Evolutionary conservation across 106 monocot species (phyloP).

Genomic region (Acanthochlamys bracteata): DNA sequence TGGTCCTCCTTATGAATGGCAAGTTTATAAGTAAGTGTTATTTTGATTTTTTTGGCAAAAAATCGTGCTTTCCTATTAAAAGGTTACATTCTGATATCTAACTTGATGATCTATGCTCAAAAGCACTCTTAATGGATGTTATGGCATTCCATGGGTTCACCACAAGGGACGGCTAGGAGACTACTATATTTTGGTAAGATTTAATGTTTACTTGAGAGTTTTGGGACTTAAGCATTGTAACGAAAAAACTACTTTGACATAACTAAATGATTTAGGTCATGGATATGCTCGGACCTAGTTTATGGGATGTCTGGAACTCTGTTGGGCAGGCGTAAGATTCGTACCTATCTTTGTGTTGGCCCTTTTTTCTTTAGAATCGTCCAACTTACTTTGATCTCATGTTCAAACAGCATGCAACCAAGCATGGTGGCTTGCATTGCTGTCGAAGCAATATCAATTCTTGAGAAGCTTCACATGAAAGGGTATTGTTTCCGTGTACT

Average conservation of each 20-base stretch:
- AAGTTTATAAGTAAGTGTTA: constrained; percentile 69
- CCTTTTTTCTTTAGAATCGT: not conserved
- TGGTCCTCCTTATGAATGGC: constrained; percentile 87
- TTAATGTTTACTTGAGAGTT: not conserved
- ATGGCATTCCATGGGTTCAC: constrained; percentile 88
- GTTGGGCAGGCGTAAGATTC: constrained; percentile 53
- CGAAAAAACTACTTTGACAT: not conserved
- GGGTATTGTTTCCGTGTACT: constrained; percentile 33
- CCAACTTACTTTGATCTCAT: not conserved
- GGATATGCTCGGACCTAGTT: constrained; percentile 87
- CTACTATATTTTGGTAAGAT: constrained; percentile 82
- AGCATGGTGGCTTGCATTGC: constrained; percentile 80
- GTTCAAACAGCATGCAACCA: constrained; percentile 47
- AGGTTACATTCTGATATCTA: not conserved
- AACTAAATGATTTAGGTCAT: constrained; percentile 34
- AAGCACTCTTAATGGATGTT: constrained; percentile 82
- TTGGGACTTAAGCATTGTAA: not conserved
- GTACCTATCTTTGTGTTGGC: not conserved
- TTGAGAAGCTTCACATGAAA: constrained; percentile 73
- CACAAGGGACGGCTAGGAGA: constrained; percentile 88
- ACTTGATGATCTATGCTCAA: too few species aligned
- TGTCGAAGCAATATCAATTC: constrained; percentile 70
- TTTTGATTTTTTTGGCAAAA: constrained; percentile 3
- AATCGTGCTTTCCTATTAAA: too few species aligned
- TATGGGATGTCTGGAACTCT: constrained; percentile 87